Evolutionary conservation across 2,329 filamentous ascomycete species (phyloP).

Genomic region (Colletotrichum coccodes): DNA sequence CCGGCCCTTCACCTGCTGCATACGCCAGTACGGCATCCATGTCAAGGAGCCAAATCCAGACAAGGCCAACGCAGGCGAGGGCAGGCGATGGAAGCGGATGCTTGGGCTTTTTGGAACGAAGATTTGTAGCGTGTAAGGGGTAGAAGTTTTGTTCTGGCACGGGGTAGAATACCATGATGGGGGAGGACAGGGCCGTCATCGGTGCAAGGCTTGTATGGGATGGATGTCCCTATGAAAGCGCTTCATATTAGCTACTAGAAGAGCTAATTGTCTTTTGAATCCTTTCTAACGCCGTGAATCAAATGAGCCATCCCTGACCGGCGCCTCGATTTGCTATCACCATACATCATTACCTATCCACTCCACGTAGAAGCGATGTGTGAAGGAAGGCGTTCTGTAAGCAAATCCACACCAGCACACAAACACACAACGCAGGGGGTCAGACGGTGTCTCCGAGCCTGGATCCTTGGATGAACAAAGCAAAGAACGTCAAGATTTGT

Average conservation of each 20-base stretch:
- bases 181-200: neutral
- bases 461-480: constrained; percentile 10
- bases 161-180: neutral
- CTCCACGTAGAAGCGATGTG: neutral
- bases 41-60: constrained; percentile 49
- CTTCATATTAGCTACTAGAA: constrained; percentile 17
- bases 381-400: neutral
- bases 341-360: neutral
- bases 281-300: constrained; percentile 21
- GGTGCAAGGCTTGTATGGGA: neutral
- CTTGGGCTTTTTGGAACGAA: constrained; percentile 74
- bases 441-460: neutral
- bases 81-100: constrained; percentile 67
- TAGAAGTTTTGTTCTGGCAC: neutral
- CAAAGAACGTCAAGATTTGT: constrained; percentile 8
- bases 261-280: constrained; percentile 24
- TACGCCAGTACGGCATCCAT: constrained; percentile 75
- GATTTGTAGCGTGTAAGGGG: constrained; percentile 48
- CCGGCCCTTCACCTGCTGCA: constrained; percentile 74
- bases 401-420: neutral
- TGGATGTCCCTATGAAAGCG: neutral
- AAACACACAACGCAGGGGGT: neutral
- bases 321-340: constrained; percentile 20
- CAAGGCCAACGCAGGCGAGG: constrained; percentile 56
- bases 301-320: constrained; percentile 3